These are phyloP conservation scores for Hanseniaspora singularis DNA, from an alignment of 805 yeast genomes.

Conservation along the genomic window DNA sequence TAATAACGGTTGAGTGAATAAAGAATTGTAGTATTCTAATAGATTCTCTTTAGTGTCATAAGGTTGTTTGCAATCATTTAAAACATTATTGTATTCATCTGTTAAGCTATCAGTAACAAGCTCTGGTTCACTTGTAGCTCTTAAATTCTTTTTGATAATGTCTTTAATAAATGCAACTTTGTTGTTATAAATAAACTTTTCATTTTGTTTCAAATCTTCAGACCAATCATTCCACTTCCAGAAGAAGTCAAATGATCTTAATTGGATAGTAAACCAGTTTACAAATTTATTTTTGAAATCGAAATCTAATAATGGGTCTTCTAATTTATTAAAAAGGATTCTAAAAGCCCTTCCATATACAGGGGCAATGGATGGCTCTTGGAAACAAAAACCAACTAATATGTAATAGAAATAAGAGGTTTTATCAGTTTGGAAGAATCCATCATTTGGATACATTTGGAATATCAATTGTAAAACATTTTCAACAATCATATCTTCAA, in stretches of 20 bases:
- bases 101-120: conserved; percentile 65
- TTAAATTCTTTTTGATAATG: conserved; percentile 68
- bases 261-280: conserved; percentile 88
- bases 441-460: conserved; percentile 49
- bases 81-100: conserved; percentile 30
- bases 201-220: conserved; percentile 36
- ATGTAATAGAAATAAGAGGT: conserved; percentile 69
- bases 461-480: conserved; percentile 66
- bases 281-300: conserved; percentile 61
- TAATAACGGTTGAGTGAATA: conserved; percentile 20
- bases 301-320: conserved; percentile 44
- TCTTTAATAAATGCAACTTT: conserved; percentile 61
- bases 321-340: conserved; percentile 58
- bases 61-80: conserved; percentile 31
- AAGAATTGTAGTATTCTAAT: conserved; percentile 29
- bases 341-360: conserved; percentile 88
- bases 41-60: conserved; percentile 30
- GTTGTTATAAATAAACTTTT: conserved; percentile 48
- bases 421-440: conserved; percentile 25
- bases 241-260: conserved; percentile 84
- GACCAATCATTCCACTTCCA: conserved; percentile 99
- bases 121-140: conserved; percentile 57
- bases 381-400: conserved; percentile 76
- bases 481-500: conserved; percentile 83
- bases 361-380: conserved; percentile 78